A percentile compares a stretch with the other conserved stretches of the same genome.
Evolutionary conservation across 257 asterid genomes (phyloP).

Genomic region (Plantago ovata): DNA sequence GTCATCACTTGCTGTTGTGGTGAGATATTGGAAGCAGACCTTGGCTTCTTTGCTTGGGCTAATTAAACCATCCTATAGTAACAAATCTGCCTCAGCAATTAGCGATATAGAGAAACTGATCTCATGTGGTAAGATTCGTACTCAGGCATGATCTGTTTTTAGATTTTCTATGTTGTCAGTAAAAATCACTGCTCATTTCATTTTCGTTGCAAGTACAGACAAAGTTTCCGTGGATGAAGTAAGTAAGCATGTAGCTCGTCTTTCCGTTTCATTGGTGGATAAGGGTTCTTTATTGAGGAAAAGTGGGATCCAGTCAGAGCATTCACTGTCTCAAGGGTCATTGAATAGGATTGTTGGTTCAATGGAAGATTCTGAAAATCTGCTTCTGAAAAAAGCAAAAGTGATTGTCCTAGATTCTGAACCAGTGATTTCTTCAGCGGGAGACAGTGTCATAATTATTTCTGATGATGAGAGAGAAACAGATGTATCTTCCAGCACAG

Average conservation of each 20-base stretch:
- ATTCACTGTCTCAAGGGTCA: conserved; percentile 29
- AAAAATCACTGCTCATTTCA: conserved; percentile 8
- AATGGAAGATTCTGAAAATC: conserved; percentile 30
- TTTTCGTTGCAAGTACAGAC: conserved; percentile 48
- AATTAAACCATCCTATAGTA: conserved; percentile 51
- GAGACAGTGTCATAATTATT: conserved; percentile 43
- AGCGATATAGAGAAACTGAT: conserved; percentile 62
- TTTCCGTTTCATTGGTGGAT: conserved; percentile 56
- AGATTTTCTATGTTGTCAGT: conserved; percentile 7
- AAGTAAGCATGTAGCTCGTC: conserved; percentile 56
- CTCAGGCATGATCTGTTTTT: conserved; percentile 19
- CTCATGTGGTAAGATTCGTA: conserved; percentile 52
- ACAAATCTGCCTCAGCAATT: conserved; percentile 50
- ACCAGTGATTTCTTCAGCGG: conserved; percentile 27
- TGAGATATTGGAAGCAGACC: conserved; percentile 87
- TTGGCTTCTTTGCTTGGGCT: conserved; percentile 60
- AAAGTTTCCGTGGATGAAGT: conserved; percentile 53
- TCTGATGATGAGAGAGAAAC: conserved; percentile 70
- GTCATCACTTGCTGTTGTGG: conserved; percentile 76
- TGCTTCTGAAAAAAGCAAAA: conserved; percentile 30
- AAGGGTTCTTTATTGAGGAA: conserved; percentile 32
- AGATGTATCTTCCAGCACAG: conserved; percentile 32
- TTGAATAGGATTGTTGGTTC: conserved; percentile 23
- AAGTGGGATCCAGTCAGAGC: conserved; percentile 22
- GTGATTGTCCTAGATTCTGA: conserved; percentile 27